These are phyloP conservation scores for Decorospora gaudefroyi DNA, from an alignment of 2,329 filamentous ascomycete species.

Conservation along the genomic window DNA sequence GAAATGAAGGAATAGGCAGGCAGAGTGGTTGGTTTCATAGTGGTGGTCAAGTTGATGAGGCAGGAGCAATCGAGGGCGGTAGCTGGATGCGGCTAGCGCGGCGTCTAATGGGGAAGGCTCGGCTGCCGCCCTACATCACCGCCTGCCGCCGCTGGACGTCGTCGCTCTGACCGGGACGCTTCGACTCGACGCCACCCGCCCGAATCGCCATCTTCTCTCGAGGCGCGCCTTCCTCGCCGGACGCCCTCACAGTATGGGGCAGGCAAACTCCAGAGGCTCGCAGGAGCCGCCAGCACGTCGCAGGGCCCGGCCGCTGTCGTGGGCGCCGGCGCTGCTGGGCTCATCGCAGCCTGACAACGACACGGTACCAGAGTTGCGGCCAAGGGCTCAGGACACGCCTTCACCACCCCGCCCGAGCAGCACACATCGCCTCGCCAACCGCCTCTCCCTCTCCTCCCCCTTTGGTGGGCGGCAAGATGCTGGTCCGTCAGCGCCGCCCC, in stretches of 20 bases:
- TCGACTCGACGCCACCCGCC: conserved; percentile 11
- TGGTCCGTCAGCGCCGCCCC: conserved; percentile 32
- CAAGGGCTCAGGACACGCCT: conserved; percentile 11
- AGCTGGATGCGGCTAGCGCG: conserved; percentile 8
- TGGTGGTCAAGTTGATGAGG: conserved; percentile 1
- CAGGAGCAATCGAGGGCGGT: conserved; percentile 4
- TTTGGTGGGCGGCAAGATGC: conserved; percentile 39
- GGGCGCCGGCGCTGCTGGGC: conserved; percentile 37
- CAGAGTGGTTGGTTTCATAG: conserved; percentile 10
- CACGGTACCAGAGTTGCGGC: conserved; percentile 31
- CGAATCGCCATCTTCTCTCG: conserved; percentile 7
- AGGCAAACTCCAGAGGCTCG: conserved; percentile 44
- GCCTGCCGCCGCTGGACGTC: conserved; percentile 15
- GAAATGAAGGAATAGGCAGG: no score
- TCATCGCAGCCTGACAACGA: conserved; percentile 22
- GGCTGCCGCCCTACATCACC: conserved; percentile 19
- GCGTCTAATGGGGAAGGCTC: conserved; percentile 11
- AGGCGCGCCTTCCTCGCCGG: conserved; percentile 32
- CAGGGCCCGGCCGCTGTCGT: conserved; percentile 40
- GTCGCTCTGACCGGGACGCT: conserved; percentile 14
- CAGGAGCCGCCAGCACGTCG: conserved; percentile 31
- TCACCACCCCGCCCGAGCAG: conserved; percentile 31
- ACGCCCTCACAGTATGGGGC: conserved; percentile 45
- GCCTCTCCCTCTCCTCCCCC: conserved; percentile 39
- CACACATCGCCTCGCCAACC: conserved; percentile 38